Evolutionary conservation across 306 rosid genomes (phyloP), one percentile per base, ranked within the genome.

Genomic region (Lupinus albus): DNA sequence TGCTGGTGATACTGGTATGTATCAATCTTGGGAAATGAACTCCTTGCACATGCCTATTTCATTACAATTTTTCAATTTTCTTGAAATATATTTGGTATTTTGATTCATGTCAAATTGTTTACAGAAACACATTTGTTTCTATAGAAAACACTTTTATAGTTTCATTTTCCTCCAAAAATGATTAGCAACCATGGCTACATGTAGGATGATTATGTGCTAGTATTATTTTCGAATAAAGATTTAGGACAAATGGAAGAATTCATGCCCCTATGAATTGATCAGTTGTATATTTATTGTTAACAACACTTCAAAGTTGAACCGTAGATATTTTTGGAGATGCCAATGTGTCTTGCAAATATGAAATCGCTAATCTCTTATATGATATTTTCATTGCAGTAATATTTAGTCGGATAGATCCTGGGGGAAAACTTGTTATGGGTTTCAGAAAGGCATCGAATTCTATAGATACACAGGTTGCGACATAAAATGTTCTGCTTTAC

Each of bases 1-100:
- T 45, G 99, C 99, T 41, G 99, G 99, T 50, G 99, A 93, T 80
- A 93, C 99, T 8, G 99, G 99, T 93, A 89, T 74, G 77, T 42
- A 71, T 73, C 48, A 73, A 64, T 67, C 50, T 33, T 33, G 49
- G 25, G 42, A 68, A 77, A 28, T 59, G 44, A 58, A 64, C 18
- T 61, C 54, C 45, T 47, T 47, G 58, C 41, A 18, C 78, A 62
- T 46, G 46, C 45, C 8, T 49, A n/a, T 57, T 68, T 50, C 60
- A 20, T 21, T 55, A 32, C 12, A 58, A 14, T 39, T 57, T 72
- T 72, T 12, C 45, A 12, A 2, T 49, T 67, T 49, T 48, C 1
- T 13, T 13, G 59, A 48, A 18, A 32, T 10, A 11, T n/a, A 14
- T 50, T 65, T 57, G 49, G 25, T 11, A 32, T 53, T 39, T 46